Base-by-base conservation (phyloP, 306 rosid genomes). In the Rosa chinensis region DNA sequence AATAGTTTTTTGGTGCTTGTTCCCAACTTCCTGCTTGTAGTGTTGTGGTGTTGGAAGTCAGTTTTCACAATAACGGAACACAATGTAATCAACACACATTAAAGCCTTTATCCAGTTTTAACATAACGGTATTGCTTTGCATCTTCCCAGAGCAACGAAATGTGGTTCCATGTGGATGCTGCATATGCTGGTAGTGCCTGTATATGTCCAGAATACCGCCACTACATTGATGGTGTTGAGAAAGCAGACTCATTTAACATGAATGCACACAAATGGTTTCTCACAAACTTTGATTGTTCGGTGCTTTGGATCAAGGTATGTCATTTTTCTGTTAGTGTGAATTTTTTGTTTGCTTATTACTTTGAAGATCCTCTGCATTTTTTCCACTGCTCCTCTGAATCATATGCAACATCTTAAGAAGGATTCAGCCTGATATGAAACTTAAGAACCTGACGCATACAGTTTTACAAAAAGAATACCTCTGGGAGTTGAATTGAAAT, bases 121-220 rank as follows among this genome's bases (percentile, higher is more conserved):
- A 73, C 55, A 73, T 78, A 47, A 42, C 75, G 43, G 69, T 49
- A 77, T 48, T 85, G 76, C 63, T 28, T 43, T 32, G 78, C 56
- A 66, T 77, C 50, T 80, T 82, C 79, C 68, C 84, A 94, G 99
- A 75, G 83, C 77, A 73, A 87, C 78, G 86, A 83, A 74, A 84
- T 94, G 82, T 94, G 99, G 99, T 86, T 94, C 81, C 99, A 94
- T 68, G 90, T 94, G 53, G 99, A 94, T 85, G 97, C 99, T 84
- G 99, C 99, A 66, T 94, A 92, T 75, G 97, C 97, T 78, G 99
- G 99, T 82, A 94, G 97, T 84, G 97, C 99, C 75, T 89, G 97
- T 82, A 79, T 94, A 84, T 94, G 99, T 88, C 97, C 97, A 20
- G 97, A 94, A 83, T 90, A 86, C 86, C 99, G 89, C 80, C 91